Percentiles rank a stretch among this genome's conserved stretches.
Evolutionary conservation across 1,284 basidiomycete species (phyloP).

Genomic region (Ceratobasidium sp.): DNA sequence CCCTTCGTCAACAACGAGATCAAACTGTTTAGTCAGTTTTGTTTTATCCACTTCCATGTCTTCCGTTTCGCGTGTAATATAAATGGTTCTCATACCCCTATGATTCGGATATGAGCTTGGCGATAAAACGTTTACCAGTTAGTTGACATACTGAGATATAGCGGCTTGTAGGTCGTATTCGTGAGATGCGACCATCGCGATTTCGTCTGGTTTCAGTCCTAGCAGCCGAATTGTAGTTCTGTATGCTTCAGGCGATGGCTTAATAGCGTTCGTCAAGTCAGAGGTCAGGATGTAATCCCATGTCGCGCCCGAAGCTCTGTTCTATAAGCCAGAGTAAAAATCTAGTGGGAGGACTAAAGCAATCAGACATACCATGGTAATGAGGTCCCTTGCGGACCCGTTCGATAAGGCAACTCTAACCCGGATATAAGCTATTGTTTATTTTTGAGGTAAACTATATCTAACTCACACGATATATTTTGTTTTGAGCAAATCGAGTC

Average conservation of each 20-base stretch:
- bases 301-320: slow-evolving; percentile 45
- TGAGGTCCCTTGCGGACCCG: slow-evolving; percentile 44
- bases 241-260: slow-evolving; percentile 48
- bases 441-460: too few relatives aligned
- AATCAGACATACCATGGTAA: slow-evolving; percentile 43
- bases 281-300: slow-evolving; percentile 47
- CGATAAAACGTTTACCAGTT: too few relatives aligned
- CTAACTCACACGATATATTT: slow-evolving; percentile 41
- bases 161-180: slow-evolving; percentile 49
- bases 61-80: slow-evolving; percentile 47
- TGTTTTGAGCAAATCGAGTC: slow-evolving; percentile 40
- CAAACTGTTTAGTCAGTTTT: slow-evolving; percentile 38
- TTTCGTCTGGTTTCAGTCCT: slow-evolving; percentile 44
- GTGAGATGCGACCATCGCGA: slow-evolving; percentile 49
- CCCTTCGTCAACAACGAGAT: slow-evolving; percentile 44
- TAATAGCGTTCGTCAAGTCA: slow-evolving; percentile 47
- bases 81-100: slow-evolving; percentile 49
- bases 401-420: slow-evolving; percentile 44
- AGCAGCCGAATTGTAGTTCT: slow-evolving; percentile 45
- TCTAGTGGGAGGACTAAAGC: too few relatives aligned
- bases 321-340: slow-evolving; percentile 30
- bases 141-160: slow-evolving; percentile 44
- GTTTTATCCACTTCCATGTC: slow-evolving; percentile 43
- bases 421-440: too few relatives aligned
- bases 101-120: not conserved